Conservation (phyloP, 768 basidiomycete species). For the Strobilomyces echinocephalus region DNA sequence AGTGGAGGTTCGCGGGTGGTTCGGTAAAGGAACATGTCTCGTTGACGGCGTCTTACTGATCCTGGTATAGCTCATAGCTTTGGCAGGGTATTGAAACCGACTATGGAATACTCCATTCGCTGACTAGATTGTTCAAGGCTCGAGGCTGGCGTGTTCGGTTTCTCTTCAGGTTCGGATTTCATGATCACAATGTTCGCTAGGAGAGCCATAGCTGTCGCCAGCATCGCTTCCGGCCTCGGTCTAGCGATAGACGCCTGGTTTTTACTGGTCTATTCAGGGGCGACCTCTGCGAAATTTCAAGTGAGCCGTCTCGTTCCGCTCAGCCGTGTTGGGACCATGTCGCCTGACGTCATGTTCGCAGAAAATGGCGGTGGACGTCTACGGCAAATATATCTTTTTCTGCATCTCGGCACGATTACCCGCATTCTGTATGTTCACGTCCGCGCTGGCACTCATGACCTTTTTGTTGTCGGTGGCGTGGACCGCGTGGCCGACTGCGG, state of each 20-base stretch:
- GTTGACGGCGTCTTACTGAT: neutral
- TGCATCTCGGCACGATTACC: slow-evolving; percentile 62
- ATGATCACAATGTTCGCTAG: slow-evolving; percentile 42
- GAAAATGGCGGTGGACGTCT: slow-evolving; percentile 47
- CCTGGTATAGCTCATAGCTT: slow-evolving; percentile 45
- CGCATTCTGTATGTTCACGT: slow-evolving; percentile 53
- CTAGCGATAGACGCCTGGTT: slow-evolving; percentile 64
- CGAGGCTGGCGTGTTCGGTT: slow-evolving; percentile 59
- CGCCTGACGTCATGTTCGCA: neutral
- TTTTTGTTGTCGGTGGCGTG: slow-evolving; percentile 63
- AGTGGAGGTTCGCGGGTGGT: slow-evolving; percentile 66
- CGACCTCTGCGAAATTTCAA: slow-evolving; percentile 46
- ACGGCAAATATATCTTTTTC: slow-evolving; percentile 63
- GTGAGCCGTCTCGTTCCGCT: slow-evolving; percentile 32
- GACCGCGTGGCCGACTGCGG: slow-evolving; percentile 58
- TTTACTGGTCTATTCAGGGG: slow-evolving; percentile 56
- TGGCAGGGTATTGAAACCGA: slow-evolving; percentile 46
- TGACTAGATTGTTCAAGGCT: slow-evolving; percentile 25
- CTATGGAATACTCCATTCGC: neutral
- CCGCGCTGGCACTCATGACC: slow-evolving; percentile 51
- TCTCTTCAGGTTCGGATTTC: slow-evolving; percentile 51
- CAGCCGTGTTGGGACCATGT: no score
- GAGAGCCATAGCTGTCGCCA: slow-evolving; percentile 52
- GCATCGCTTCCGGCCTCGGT: slow-evolving; percentile 60
- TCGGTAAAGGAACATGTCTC: slow-evolving; percentile 36